A percentile compares a stretch with the other conserved stretches of the same genome.
Conservation (phyloP, 352 stramenopile genomes). For the Phytophthora boehmeriae region DNA sequence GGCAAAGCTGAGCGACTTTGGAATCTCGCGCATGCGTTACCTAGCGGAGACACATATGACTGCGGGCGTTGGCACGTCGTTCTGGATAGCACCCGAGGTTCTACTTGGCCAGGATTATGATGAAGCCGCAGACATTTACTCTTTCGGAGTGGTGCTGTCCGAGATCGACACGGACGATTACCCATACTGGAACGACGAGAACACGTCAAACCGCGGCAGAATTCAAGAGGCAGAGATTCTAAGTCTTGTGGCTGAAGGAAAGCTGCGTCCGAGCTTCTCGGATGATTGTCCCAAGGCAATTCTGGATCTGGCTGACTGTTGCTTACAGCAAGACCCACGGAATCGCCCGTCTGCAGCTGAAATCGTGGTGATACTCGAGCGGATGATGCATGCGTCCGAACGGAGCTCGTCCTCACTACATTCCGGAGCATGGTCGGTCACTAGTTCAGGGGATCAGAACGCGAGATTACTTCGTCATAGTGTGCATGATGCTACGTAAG, state of each 20-base stretch:
- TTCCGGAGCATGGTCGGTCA: slow-evolving; percentile 31
- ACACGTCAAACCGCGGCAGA: slow-evolving; percentile 34
- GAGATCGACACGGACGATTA: slow-evolving; percentile 62
- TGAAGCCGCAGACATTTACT: slow-evolving; percentile 62
- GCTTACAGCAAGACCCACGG: slow-evolving; percentile 36
- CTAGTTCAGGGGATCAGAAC: slow-evolving; percentile 20
- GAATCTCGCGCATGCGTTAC: slow-evolving; percentile 45
- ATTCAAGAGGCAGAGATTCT: slow-evolving; percentile 44
- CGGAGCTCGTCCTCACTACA: slow-evolving; percentile 34
- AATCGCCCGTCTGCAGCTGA: slow-evolving; percentile 41
- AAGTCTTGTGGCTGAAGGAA: slow-evolving; percentile 33
- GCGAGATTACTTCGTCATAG: background rate
- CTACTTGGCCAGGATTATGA: slow-evolving; percentile 57
- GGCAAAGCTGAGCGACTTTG: slow-evolving; percentile 77
- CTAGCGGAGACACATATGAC: slow-evolving; percentile 49
- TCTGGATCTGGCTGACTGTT: slow-evolving; percentile 44
- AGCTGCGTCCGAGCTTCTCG: slow-evolving; percentile 40
- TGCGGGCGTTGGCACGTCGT: slow-evolving; percentile 42
- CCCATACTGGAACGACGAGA: slow-evolving; percentile 44
- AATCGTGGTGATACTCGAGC: slow-evolving; percentile 42
- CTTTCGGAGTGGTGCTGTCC: slow-evolving; percentile 56
- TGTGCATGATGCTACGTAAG: background rate
- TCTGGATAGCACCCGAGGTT: slow-evolving; percentile 63
- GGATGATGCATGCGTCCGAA: slow-evolving; percentile 37
- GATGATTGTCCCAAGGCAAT: slow-evolving; percentile 45